phyloP scores from a whole-genome alignment of 2,329 filamentous ascomycete genomes.

The Aspergillus intermedius region DNA sequence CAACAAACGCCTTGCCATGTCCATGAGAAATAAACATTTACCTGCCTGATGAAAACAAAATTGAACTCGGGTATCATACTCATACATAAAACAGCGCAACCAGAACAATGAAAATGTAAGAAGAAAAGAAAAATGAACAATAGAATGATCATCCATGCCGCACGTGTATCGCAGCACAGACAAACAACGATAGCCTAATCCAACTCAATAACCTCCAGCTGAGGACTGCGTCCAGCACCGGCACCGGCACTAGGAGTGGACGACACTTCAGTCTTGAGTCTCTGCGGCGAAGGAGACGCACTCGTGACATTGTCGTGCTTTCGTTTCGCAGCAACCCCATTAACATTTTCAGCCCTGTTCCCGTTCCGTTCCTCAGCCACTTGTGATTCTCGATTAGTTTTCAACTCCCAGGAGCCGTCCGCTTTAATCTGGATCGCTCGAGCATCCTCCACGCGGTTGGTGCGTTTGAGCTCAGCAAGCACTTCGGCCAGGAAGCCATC shows the following conservation, averaged over 20 bases:
- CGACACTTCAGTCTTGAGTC: constrained; percentile 8
- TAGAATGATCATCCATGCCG: neutral
- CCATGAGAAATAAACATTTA: constrained; percentile 1
- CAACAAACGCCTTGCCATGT: constrained; percentile 3
- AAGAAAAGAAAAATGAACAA: neutral
- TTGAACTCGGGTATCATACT: neutral
- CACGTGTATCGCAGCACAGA: neutral
- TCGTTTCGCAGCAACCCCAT: constrained; percentile 6
- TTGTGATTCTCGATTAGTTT: constrained; percentile 26
- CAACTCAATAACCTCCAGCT: constrained; percentile 15
- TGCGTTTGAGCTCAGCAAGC: constrained; percentile 46
- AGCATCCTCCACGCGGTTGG: constrained; percentile 44
- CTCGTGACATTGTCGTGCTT: constrained; percentile 10
- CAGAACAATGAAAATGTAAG: neutral
- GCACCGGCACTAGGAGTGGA: neutral
- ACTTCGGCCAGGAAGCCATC: constrained; percentile 69
- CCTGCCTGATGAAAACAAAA: neutral
- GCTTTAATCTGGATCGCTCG: constrained; percentile 58
- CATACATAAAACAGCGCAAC: neutral
- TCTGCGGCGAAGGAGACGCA: constrained; percentile 4
- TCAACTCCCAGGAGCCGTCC: constrained; percentile 61
- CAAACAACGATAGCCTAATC: constrained; percentile 10
- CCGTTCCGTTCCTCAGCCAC: constrained; percentile 7
- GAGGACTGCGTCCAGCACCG: neutral
- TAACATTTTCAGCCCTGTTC: constrained; percentile 8